These are phyloP conservation scores for Eucommia ulmoides DNA, from an alignment of 257 asterid genomes.

Conservation along the genomic window DNA sequence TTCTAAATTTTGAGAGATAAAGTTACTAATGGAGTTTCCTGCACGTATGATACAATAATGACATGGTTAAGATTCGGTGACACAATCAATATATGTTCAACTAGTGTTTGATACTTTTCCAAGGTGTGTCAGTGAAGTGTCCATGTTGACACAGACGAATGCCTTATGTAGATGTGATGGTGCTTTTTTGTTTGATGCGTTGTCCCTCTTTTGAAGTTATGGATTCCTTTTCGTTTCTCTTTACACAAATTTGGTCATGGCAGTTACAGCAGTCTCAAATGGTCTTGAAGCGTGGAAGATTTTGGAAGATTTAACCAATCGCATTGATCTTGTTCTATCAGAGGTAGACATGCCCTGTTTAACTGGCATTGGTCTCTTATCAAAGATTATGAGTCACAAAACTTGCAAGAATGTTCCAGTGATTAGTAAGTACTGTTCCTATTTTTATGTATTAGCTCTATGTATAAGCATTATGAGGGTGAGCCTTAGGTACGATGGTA, in stretches of 20 bases:
- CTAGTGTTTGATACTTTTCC: not conserved
- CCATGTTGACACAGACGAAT: not conserved
- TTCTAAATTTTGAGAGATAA: too few relatives aligned
- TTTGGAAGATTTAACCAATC: constrained; percentile 26
- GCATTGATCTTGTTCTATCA: constrained; percentile 29
- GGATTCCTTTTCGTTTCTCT: not conserved
- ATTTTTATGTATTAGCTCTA: not conserved
- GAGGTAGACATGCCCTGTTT: constrained; percentile 35
- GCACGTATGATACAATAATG: too few relatives aligned
- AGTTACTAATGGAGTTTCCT: too few relatives aligned
- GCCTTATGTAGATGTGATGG: too few relatives aligned
- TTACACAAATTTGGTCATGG: constrained; percentile 3
- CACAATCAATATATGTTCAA: too few relatives aligned
- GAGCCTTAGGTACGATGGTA: too few relatives aligned
- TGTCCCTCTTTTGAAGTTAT: not conserved
- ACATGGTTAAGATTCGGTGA: too few relatives aligned
- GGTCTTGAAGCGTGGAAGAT: constrained; percentile 40
- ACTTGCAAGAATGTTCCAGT: constrained; percentile 35
- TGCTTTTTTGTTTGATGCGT: not conserved
- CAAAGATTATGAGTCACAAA: constrained; percentile 36
- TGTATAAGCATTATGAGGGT: not conserved
- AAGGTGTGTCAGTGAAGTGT: not conserved
- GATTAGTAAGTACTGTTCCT: constrained; percentile 25
- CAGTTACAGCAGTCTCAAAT: constrained; percentile 31
- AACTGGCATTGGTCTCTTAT: constrained; percentile 30